Evolutionary conservation across 768 basidiomycete species (phyloP), one percentile per base, ranked within the genome.

Genomic region (Lactarius psammicola): DNA sequence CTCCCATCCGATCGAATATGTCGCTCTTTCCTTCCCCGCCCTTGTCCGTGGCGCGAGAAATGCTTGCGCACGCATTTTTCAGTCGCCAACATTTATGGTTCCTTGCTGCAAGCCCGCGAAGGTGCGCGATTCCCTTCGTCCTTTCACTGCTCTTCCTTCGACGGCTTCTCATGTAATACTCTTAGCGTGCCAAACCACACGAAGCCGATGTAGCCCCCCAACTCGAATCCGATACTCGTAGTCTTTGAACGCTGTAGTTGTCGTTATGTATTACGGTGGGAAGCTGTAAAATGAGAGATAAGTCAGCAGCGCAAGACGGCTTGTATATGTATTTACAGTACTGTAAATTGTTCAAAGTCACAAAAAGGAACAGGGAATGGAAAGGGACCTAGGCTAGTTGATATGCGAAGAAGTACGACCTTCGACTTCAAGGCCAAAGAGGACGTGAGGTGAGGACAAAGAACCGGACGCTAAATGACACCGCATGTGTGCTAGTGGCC

Each of bases 111-210:
- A n/a, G n/a, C 49, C 49, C 5, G 7, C 1, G 18, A 62, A 49
- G 44, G 65, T 66, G 44, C 44, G 28, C 46, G 2, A 38, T 38
- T 56, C 46, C 40, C 20, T 61, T 65, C n/a, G 55, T 23, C n/a
- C n/a, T 11, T 23, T 2, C 38, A 7, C 6, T 40, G 38, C 1
- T 1, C 11, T n/a, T 49, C 23, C 49, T 9, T 1, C 23, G 11
- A 40, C 23, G 1, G 42, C 20, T 38, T 51, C 15, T 62, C 38
- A 66, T 44, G 59, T 56, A 34, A 55, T 26, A 30, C 30, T 28
- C 31, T 5, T 9, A 62, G 64, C 59, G 13, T n/a, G 20, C 17
- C 31, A 44, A 51, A 49, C 20, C 59, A 51, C 46, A 60, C 7
- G n/a, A 26, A 17, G 11, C 33, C 20, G 49, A 51, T 26, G 33